A percentile compares a stretch with the other conserved stretches of the same genome.
Conservation (phyloP, 768 basidiomycete genomes). For the Glaciozyma martinii region DNA sequence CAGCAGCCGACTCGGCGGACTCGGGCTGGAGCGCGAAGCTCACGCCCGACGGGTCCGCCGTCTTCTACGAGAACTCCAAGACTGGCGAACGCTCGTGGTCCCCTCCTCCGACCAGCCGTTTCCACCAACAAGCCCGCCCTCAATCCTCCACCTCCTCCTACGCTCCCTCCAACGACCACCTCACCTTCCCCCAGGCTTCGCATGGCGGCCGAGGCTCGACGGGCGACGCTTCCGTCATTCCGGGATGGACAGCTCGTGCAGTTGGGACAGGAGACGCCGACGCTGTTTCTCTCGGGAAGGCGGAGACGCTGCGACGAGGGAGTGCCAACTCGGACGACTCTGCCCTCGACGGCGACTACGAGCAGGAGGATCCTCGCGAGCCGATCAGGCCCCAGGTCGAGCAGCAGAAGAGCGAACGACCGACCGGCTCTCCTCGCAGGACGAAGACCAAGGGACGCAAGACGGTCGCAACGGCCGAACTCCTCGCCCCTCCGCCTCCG, state of each 20-base stretch:
- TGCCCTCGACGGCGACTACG: conserved; percentile 46
- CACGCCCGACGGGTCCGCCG: conserved; percentile 6
- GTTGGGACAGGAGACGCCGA: neutral
- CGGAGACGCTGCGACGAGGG: conserved; percentile 39
- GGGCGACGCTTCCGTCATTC: conserved; percentile 17
- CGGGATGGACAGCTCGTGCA: conserved; percentile 12
- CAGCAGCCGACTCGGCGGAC: neutral
- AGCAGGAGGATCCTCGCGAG: neutral
- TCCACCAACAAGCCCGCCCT: neutral
- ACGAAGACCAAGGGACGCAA: conserved; percentile 1
- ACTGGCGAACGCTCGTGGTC: conserved; percentile 26
- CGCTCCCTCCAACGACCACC: no score
- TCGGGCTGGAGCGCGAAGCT: conserved; percentile 13
- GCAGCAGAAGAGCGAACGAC: neutral
- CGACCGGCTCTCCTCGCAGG: neutral
- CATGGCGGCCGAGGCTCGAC: conserved; percentile 1
- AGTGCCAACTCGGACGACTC: conserved; percentile 76
- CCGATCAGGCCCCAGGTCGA: neutral
- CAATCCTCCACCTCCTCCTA: neutral
- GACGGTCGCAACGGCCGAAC: conserved; percentile 3
- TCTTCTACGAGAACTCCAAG: conserved; percentile 16
- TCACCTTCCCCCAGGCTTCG: neutral
- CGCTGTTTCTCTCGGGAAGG: neutral
- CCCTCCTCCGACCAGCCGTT: neutral
- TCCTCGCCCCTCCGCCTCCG: conserved; percentile 22